These are phyloP conservation scores for Closterium sp. DNA, from an alignment of 139 green algal genomes.

Conservation along the genomic window DNA sequence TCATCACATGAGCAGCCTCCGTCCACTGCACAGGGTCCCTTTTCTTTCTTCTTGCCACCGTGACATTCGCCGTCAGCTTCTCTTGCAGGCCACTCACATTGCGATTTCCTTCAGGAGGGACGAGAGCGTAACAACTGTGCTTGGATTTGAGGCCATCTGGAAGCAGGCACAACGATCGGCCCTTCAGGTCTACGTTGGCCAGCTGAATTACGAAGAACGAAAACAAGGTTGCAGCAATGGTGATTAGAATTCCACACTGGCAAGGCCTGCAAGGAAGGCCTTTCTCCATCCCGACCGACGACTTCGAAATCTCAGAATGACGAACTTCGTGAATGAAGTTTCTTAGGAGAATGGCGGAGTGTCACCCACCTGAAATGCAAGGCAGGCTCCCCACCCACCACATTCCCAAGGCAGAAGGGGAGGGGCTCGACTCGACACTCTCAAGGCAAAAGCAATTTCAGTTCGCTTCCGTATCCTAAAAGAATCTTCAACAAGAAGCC, in stretches of 20 bases:
- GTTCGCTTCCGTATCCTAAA: too few relatives aligned
- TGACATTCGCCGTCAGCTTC: background rate
- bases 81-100: background rate
- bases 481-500: too few relatives aligned
- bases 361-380: too few relatives aligned
- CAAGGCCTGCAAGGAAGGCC: background rate
- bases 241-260: background rate
- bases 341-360: too few relatives aligned
- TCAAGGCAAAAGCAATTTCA: too few relatives aligned
- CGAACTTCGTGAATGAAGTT: too few relatives aligned
- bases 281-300: too few relatives aligned
- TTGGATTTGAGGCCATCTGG: background rate
- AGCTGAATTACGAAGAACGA: background rate
- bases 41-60: background rate
- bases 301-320: too few relatives aligned
- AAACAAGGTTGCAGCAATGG: background rate
- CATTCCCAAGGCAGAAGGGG: too few relatives aligned
- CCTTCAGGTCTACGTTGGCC: background rate
- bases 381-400: too few relatives aligned
- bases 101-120: background rate
- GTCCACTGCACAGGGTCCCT: slow-evolving; percentile 2
- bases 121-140: background rate
- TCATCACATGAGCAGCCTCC: background rate
- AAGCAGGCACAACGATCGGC: background rate
- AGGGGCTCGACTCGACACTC: too few relatives aligned